These are phyloP conservation scores for Dentipellis fragilis DNA, from an alignment of 768 basidiomycete genomes.

Conservation along the genomic window DNA sequence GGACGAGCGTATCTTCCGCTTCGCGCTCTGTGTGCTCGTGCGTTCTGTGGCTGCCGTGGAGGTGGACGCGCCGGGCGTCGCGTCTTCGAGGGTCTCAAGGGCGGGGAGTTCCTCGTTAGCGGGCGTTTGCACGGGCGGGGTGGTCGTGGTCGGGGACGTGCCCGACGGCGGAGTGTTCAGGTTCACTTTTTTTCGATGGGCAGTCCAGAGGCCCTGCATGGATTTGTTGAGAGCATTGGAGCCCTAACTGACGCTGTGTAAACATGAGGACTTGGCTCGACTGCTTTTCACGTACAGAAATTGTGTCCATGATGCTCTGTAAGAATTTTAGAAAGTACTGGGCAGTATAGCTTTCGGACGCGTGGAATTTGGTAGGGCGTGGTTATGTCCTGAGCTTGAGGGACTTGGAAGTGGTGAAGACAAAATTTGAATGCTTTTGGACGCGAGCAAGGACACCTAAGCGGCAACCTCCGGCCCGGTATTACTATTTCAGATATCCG, in stretches of 20 bases:
- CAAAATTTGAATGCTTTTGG: too few relatives aligned
- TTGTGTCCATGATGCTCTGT: neutral
- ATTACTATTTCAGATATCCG: too few relatives aligned
- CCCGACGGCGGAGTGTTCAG: constrained; percentile 33
- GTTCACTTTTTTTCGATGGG: constrained; percentile 60
- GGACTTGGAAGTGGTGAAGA: too few relatives aligned
- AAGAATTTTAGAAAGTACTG: neutral
- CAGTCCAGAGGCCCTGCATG: constrained; percentile 73
- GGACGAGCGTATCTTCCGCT: constrained; percentile 54
- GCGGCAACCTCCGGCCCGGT: too few relatives aligned
- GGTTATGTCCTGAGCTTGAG: too few relatives aligned
- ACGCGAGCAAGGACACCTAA: too few relatives aligned
- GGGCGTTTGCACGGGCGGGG: constrained; percentile 4
- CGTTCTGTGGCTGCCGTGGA: neutral
- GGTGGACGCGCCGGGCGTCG: neutral
- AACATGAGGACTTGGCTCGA: constrained; percentile 2
- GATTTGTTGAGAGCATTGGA: constrained; percentile 68
- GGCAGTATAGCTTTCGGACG: neutral
- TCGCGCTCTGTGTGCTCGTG: constrained; percentile 25
- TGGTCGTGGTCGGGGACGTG: constrained; percentile 17
- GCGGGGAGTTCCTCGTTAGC: constrained; percentile 6
- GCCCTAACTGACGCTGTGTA: constrained; percentile 42
- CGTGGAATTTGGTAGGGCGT: too few relatives aligned
- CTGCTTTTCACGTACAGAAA: neutral
- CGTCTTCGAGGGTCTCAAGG: neutral